A percentile compares a stretch with the other conserved stretches of the same genome.
Conservation (phyloP, 129 eudicot species). For the sunflower (Helianthus annuus) region DNA sequence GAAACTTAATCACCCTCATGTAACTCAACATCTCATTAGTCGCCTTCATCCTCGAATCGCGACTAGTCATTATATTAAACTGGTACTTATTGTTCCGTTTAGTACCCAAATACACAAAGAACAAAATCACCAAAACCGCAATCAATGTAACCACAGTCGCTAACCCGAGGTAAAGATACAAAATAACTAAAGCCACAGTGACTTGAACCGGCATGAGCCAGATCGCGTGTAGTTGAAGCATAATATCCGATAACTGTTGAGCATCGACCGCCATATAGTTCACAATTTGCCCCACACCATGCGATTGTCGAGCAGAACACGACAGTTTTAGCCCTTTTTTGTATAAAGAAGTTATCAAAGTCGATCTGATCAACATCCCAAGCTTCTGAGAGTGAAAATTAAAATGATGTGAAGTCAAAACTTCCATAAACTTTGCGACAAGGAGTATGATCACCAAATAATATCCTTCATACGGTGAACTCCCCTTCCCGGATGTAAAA, state of each 20-base stretch:
- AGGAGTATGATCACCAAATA: constrained; percentile 47
- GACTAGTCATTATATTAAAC: constrained; percentile 44
- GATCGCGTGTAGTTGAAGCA: constrained; percentile 50
- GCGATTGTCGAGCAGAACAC: constrained; percentile 63
- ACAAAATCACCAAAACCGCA: constrained; percentile 29
- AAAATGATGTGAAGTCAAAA: constrained; percentile 63
- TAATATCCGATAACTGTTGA: constrained; percentile 55
- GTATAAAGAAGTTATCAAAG: constrained; percentile 48
- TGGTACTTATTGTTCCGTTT: constrained; percentile 39
- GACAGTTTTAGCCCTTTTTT: constrained; percentile 57
- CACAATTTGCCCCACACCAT: constrained; percentile 75
- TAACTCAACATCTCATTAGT: constrained; percentile 55
- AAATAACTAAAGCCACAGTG: constrained; percentile 33
- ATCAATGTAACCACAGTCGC: constrained; percentile 35
- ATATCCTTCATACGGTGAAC: constrained; percentile 47
- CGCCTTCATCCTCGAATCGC: constrained; percentile 63
- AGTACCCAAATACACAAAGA: constrained; percentile 17
- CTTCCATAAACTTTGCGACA: constrained; percentile 50
- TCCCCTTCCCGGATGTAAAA: constrained; percentile 49
- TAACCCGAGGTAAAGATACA: constrained; percentile 47
- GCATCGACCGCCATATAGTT: constrained; percentile 75
- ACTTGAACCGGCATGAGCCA: constrained; percentile 70
- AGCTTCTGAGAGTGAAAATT: constrained; percentile 52
- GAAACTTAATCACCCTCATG: constrained; percentile 73
- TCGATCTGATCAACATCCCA: constrained; percentile 62